Evolutionary conservation across 345 rosid genomes (phyloP).

Genomic region (Lumnitzera racemosa): DNA sequence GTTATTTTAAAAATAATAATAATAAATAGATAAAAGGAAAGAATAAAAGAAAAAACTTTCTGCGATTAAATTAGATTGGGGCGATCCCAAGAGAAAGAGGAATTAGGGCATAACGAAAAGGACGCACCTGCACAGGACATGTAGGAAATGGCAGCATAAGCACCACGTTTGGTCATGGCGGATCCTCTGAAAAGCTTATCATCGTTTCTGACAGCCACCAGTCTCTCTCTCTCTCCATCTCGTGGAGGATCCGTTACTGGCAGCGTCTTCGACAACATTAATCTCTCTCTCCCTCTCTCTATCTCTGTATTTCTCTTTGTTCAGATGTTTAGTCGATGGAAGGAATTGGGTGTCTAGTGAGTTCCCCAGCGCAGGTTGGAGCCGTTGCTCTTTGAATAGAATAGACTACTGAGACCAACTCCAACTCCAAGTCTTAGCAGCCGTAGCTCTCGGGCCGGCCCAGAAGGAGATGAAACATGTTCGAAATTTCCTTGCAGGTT

Average conservation of each 20-base stretch:
- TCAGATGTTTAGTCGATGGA: not conserved
- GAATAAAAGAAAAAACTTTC: not conserved
- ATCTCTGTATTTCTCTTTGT: not conserved
- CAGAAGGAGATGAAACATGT: too few relatives aligned
- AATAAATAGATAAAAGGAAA: too few relatives aligned
- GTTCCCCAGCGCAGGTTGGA: too few relatives aligned
- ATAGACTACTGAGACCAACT: too few relatives aligned
- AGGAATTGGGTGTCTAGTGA: not conserved
- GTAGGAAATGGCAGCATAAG: slow-evolving; percentile 83
- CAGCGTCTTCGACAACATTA: slow-evolving; percentile 40
- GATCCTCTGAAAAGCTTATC: slow-evolving; percentile 80
- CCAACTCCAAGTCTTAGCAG: too few relatives aligned
- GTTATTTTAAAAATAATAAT: too few relatives aligned
- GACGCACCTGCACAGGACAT: slow-evolving; percentile 84
- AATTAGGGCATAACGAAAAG: not conserved
- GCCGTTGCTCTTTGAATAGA: too few relatives aligned
- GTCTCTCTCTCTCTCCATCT: slow-evolving; percentile 45
- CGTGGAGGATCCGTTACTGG: slow-evolving; percentile 63
- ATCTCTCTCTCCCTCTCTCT: not conserved
- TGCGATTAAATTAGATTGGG: not conserved
- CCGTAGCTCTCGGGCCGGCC: too few relatives aligned
- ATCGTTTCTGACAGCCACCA: slow-evolving; percentile 34
- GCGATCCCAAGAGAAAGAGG: not conserved
- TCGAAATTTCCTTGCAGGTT: too few relatives aligned
- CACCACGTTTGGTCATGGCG: slow-evolving; percentile 88